Percentiles rank a stretch among this genome's conserved stretches.
phyloP scores from a whole-genome alignment of 2,329 filamentous ascomycete species.

The Xylaria digitata region DNA sequence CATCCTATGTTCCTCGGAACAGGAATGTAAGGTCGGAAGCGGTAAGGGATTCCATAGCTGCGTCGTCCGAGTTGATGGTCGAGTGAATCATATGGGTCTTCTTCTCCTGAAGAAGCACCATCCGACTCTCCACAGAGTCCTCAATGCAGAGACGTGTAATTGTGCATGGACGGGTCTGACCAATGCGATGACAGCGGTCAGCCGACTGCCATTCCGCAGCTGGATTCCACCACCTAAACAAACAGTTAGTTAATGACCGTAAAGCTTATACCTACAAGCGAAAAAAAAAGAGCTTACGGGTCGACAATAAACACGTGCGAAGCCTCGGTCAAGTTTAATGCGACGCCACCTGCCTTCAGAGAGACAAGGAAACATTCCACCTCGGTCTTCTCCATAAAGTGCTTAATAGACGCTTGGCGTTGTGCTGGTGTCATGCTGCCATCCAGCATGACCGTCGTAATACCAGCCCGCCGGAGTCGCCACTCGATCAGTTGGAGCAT shows the following conservation, averaged over 20 bases:
- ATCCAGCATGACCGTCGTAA: constrained; percentile 98
- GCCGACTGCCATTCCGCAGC: constrained; percentile 99
- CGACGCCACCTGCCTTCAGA: constrained; percentile 94
- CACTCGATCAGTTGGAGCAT: constrained; percentile 98
- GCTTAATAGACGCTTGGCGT: constrained; percentile 91
- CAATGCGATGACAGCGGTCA: constrained; percentile 93
- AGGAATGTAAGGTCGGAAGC: constrained; percentile 96
- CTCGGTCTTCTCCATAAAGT: constrained; percentile 95
- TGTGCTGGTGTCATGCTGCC: constrained; percentile 96
- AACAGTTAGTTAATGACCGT: constrained; percentile 46
- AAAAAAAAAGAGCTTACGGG: constrained; percentile 70
- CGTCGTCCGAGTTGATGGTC: constrained; percentile 92
- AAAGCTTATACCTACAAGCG: not conserved
- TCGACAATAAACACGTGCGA: constrained; percentile 96
- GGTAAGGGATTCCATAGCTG: constrained; percentile 90
- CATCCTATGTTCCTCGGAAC: constrained; percentile 74
- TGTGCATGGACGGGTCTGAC: constrained; percentile 91
- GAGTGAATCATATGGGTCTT: constrained; percentile 98
- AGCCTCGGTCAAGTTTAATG: constrained; percentile 93
- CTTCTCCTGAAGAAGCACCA: constrained; percentile 97
- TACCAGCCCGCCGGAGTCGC: constrained; percentile 94
- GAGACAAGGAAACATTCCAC: constrained; percentile 97
- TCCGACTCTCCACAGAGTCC: constrained; percentile 94
- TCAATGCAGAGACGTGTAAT: constrained; percentile 97
- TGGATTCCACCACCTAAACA: constrained; percentile 93